Base-by-base conservation (phyloP, 352 stramenopile species). In the Phytopythium delawarense region DNA sequence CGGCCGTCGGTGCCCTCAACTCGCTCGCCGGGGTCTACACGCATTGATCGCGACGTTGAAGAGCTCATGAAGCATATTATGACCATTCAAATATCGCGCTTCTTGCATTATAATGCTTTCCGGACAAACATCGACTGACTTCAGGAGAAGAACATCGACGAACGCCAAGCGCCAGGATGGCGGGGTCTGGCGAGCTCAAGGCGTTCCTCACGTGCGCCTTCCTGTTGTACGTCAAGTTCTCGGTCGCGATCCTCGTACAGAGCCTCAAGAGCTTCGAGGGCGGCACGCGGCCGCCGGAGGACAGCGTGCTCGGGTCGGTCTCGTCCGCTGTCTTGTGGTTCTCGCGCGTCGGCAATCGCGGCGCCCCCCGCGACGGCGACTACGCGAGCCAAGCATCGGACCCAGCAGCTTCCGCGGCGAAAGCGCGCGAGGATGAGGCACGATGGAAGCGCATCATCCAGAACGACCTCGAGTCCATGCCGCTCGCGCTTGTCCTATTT, bases 381-480 rank as follows among this genome's bases (percentile, higher is more conserved):
- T 35, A 51, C 35, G 28, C 11, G 34, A 30, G 8, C 37, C 21
- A 49, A 35, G 21, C 18, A 0, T 23, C 21, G 16, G n/a, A 49
- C 12, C 12, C 35, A 6, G 54, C 35, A 42, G 25, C 54, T 0
- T 16, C 8, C 8, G 54, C 40, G 25, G 54, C 54, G 7, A 60
- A 46, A 18, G 69, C 72, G 32, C 60, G 58, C 23, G 55, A 73
- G 23, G 62, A 73, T 39, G 76, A 86, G 65, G 51, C 68, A 50
- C 72, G 79, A 18, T 88, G 79, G 76, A 66, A 72, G 18, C 72
- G 75, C 46, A 88, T 88, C 58, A 63, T 84, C 50, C 63, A 71
- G 55, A 88, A 88, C 66, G 78, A 88, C 55, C 49, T 84, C 30
- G 78, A 86, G 66, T 82, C 78, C 37, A 79, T 88, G 21, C 78